Evolutionary conservation across 164 flowering plant genomes (phyloP), one percentile per base, ranked within the genome.

Genomic region (Litsea cubeba): DNA sequence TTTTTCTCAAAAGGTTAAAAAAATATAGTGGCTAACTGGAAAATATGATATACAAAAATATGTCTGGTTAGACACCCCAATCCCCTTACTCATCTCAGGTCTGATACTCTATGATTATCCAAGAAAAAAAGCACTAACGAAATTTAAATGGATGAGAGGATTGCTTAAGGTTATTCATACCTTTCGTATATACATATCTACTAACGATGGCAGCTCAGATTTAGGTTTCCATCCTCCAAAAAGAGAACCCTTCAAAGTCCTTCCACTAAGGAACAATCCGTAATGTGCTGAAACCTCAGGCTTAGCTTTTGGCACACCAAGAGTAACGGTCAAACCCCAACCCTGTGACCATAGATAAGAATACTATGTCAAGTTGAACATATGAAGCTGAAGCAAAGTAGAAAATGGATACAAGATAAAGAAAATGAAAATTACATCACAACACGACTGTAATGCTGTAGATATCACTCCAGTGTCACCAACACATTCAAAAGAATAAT

Each of bases 161-260:
- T 40, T 8, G 46, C 50, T 12, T 32, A 50, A 5, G 50, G 32
- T 71, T 10, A 54, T 46, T 50, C 60, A 74, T 81, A 90, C 97
- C 95, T 90, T 86, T 49, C 71, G 86, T 35, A 84, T 50, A 69
- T 91, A 95, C 97, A 87, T 93, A 75, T 93, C 90, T 1, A 95
- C 90, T 57, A 95, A 69, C 54, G 74, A 80, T 50, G 96, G 98
- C 73, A 95, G 84, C 72, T 95, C 99, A 20, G 97, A 88, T 80
- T 93, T 92, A 22, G 98, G 99, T 78, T 85, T 96, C 98, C 95
- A 93, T 68, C 98, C 97, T 64, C 97, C 98, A 82, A 83, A 87
- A 26, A 96, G 81, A 70, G 94, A 83, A 50, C 99, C 98, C 81
- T 72, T 94, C 79, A 95, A 76, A 11, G 94, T 94, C 81, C 85